Evolutionary conservation across 768 basidiomycete species (phyloP), one percentile per base, ranked within the genome.

Genomic region (Tylopilus cervinicoccineus): DNA sequence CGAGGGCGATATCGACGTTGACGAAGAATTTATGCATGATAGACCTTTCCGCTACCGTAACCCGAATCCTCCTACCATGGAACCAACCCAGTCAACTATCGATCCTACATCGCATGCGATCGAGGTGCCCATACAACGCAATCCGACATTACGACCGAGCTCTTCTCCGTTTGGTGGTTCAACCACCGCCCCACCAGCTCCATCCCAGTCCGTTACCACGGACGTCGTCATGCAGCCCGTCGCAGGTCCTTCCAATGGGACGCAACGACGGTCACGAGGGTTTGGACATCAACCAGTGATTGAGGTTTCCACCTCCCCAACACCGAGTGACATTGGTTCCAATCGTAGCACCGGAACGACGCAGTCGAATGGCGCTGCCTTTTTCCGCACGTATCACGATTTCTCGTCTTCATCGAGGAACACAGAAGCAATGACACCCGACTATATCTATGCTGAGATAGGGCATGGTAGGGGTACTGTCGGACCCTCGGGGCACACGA

Each of bases 371-470:
- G 80, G 78, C 2, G 76, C 77, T 13, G 74, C 73, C 61, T 78
- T 86, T 64, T 86, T 84, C 64, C 76, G 80, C 26, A 74, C 76
- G 23, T 83, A 81, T 57, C 74, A 79, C 33, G 76, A 77, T 22
- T 56, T 70, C 10, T 61, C 59, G 14, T 58, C 69, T n/a, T 67
- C 73, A 0, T 69, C 73, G 33, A 64, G 72, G 44, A 71, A 71
- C 54, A 74, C 75, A 51, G 83, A 84, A 36, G 76, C 78, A 16
- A 66, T 81, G 61, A 88, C 85, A 14, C 86, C 85, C 20, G 87
- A 88, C 57, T 74, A 86, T 43, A 76, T 84, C 55, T 87, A 76
- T 52, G 84, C 86, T 6, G 88, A 90, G 61, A 83, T 87, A 50
- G 86, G 84, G 3, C 86, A 87, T 59, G 85, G 84, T 4, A 75